Evolutionary conservation across 139 green algal genomes (phyloP).

Genomic region (Coelastrella sp.): DNA sequence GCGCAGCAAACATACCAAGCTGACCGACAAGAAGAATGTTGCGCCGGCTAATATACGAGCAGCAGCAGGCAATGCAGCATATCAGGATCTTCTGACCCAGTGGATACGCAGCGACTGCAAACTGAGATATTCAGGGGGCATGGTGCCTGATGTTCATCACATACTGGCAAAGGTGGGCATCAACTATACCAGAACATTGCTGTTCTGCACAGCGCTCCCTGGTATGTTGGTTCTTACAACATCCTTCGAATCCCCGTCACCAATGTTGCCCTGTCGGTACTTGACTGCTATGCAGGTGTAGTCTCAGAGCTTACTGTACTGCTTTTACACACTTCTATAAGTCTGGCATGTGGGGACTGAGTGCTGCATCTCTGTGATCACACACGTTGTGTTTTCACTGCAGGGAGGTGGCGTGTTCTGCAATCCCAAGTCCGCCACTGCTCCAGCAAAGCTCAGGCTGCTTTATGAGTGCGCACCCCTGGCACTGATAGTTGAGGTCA

Average conservation of each 20-base stretch:
- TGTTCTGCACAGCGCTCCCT: no score
- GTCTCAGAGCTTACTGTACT: no score
- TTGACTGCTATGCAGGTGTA: no score
- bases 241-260: no score
- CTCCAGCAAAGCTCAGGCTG: conserved; percentile 85
- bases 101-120: conserved; percentile 71
- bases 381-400: neutral
- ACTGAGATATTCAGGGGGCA: conserved; percentile 80
- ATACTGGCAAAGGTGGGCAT: conserved; percentile 77
- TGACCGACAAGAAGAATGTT: conserved; percentile 56
- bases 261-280: no score
- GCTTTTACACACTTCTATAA: no score
- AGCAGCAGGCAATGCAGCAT: conserved; percentile 65
- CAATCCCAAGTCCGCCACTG: conserved; percentile 72
- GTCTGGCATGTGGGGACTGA: no score
- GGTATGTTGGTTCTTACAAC: no score
- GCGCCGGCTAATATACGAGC: conserved; percentile 86
- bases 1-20: conserved; percentile 15
- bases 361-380: no score
- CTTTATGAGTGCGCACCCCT: conserved; percentile 88
- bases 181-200: no score
- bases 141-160: conserved; percentile 92
- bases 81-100: conserved; percentile 67
- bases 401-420: conserved; percentile 88
- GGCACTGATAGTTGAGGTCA: conserved; percentile 78